phyloP scores from a whole-genome alignment of 805 yeast genomes.

The Hanseniaspora meyeri region DNA sequence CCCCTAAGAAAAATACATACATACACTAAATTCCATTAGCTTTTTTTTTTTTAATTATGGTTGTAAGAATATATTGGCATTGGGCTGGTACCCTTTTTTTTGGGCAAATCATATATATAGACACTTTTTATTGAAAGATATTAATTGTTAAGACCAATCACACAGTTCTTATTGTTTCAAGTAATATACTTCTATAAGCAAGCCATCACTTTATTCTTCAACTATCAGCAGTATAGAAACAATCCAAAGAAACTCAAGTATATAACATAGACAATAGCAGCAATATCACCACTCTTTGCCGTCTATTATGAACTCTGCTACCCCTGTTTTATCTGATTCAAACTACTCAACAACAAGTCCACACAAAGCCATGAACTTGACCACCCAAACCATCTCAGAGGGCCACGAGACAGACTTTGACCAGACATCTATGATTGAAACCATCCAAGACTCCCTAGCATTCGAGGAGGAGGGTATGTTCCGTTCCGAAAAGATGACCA shows the following conservation, averaged over 20 bases:
- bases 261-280: too few species aligned
- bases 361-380: neutral
- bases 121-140: too few species aligned
- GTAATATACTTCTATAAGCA: too few species aligned
- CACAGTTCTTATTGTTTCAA: too few species aligned
- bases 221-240: too few species aligned
- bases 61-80: conserved; percentile 8
- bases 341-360: neutral
- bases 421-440: neutral
- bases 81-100: too few species aligned
- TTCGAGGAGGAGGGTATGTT: conserved; percentile 28
- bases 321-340: conserved; percentile 9
- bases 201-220: too few species aligned
- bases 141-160: too few species aligned
- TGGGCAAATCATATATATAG: too few species aligned
- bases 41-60: conserved; percentile 3
- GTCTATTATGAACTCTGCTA: neutral
- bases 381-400: neutral
- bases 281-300: too few species aligned
- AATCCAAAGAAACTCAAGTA: too few species aligned
- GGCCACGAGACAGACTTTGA: neutral
- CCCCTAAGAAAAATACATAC: neutral
- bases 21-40: neutral
- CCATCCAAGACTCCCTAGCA: neutral
- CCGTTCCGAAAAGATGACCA: conserved; percentile 94